These are phyloP conservation scores for Dothideomycetes sp. DNA, from an alignment of 2,329 filamentous ascomycete species.

Conservation along the genomic window DNA sequence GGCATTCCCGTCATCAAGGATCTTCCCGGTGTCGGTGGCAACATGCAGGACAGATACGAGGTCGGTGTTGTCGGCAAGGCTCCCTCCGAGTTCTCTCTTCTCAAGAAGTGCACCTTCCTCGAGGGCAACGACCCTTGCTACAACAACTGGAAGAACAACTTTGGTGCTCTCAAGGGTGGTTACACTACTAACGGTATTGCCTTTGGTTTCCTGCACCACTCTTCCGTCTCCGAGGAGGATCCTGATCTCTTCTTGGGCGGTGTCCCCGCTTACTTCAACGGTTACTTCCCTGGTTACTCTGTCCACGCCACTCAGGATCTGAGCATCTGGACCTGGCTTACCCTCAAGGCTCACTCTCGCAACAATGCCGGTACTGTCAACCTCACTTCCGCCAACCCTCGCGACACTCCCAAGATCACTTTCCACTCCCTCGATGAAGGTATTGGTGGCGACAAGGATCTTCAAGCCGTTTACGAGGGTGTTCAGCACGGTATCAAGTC, in stretches of 20 bases:
- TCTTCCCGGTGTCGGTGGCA: constrained; percentile 54
- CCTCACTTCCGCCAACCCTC: constrained; percentile 52
- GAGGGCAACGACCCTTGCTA: constrained; percentile 33
- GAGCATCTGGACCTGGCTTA: constrained; percentile 40
- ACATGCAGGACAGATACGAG: constrained; percentile 54
- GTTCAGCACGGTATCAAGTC: constrained; percentile 42
- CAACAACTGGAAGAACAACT: constrained; percentile 33
- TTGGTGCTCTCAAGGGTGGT: constrained; percentile 30
- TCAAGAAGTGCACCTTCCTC: constrained; percentile 33
- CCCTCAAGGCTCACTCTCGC: constrained; percentile 54
- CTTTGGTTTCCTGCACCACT: constrained; percentile 36
- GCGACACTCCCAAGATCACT: constrained; percentile 52
- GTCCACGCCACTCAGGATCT: constrained; percentile 35
- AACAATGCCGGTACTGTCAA: constrained; percentile 54
- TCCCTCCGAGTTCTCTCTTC: constrained; percentile 26
- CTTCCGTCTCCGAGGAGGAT: constrained; percentile 33
- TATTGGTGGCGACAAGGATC: constrained; percentile 33
- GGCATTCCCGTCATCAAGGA: constrained; percentile 47
- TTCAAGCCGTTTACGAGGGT: constrained; percentile 46
- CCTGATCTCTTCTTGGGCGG: constrained; percentile 49
- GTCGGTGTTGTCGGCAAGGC: constrained; percentile 42
- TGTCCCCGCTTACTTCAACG: constrained; percentile 45
- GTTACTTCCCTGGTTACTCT: constrained; percentile 48
- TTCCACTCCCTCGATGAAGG: constrained; percentile 52
- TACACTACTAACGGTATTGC: constrained; percentile 46